phyloP scores from a whole-genome alignment of 169 alveolate species.

The Plasmodium knowlesi region DNA sequence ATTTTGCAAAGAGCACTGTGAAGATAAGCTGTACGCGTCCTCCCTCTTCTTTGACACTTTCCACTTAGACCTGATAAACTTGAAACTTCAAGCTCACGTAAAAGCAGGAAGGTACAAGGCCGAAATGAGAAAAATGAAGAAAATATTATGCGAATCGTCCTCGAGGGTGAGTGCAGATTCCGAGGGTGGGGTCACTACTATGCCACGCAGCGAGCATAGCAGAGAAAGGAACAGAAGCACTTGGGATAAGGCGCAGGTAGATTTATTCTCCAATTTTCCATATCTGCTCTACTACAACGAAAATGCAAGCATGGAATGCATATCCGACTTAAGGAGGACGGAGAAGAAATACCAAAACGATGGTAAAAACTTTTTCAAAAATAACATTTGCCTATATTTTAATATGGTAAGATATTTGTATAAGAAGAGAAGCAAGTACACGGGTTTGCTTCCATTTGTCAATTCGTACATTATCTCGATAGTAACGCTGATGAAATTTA shows the following conservation, averaged over 20 bases:
- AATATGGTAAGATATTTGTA: conserved; percentile 63
- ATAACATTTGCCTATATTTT: conserved; percentile 62
- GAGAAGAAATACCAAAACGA: conserved; percentile 36
- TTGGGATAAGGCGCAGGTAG: neutral
- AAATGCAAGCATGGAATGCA: conserved; percentile 21
- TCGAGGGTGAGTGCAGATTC: neutral
- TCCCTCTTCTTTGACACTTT: conserved; percentile 46
- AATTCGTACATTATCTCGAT: conserved; percentile 30
- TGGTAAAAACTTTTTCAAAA: conserved; percentile 30
- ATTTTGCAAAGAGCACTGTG: conserved; percentile 32
- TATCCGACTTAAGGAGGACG: neutral
- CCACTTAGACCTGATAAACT: conserved; percentile 32
- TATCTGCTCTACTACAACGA: conserved; percentile 8
- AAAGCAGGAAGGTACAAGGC: conserved; percentile 1
- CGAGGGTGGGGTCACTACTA: neutral
- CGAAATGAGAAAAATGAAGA: neutral
- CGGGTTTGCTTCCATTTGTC: conserved; percentile 29
- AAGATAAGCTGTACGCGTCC: conserved; percentile 24
- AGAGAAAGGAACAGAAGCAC: neutral
- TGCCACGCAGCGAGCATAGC: neutral
- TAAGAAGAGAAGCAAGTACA: conserved; percentile 36
- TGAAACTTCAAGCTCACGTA: conserved; percentile 29
- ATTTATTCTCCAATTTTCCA: neutral
- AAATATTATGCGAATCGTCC: neutral
- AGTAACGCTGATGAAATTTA: conserved; percentile 41